Percentiles rank a stretch among this genome's conserved stretches.
These are phyloP conservation scores for Boletus huronensis DNA, from an alignment of 768 basidiomycete species.

Conservation along the genomic window DNA sequence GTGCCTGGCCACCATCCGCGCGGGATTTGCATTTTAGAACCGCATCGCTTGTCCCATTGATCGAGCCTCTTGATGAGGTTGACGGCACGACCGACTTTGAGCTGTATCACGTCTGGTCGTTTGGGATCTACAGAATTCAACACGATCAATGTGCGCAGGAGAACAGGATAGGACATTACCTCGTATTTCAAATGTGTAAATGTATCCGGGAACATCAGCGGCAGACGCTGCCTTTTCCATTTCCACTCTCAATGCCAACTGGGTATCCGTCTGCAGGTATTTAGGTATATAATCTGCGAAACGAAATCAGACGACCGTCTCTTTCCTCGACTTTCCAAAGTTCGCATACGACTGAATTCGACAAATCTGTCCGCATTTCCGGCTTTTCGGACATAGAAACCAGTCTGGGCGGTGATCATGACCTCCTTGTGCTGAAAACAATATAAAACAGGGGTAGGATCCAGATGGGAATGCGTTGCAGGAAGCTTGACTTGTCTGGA, in stretches of 20 bases:
- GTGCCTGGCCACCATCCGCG: slow-evolving; percentile 72
- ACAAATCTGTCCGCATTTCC: slow-evolving; percentile 44
- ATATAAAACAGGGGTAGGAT: slow-evolving; percentile 39
- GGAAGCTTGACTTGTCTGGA: slow-evolving; percentile 52
- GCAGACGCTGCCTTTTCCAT: slow-evolving; percentile 53
- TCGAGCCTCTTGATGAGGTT: slow-evolving; percentile 71
- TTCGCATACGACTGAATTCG: slow-evolving; percentile 49
- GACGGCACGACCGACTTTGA: slow-evolving; percentile 78
- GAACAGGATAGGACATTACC: slow-evolving; percentile 38
- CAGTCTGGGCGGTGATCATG: slow-evolving; percentile 43
- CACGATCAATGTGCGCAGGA: slow-evolving; percentile 4
- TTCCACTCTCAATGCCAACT: slow-evolving; percentile 49
- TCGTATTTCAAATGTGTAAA: slow-evolving; percentile 79
- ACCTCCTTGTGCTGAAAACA: slow-evolving; percentile 65
- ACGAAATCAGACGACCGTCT: slow-evolving; percentile 6
- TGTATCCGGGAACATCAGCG: slow-evolving; percentile 69
- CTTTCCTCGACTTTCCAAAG: neutral
- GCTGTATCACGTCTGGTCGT: slow-evolving; percentile 44
- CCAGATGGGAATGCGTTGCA: slow-evolving; percentile 20
- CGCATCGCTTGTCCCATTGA: slow-evolving; percentile 81
- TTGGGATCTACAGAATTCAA: slow-evolving; percentile 27
- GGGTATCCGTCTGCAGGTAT: slow-evolving; percentile 61
- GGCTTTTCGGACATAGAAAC: slow-evolving; percentile 54
- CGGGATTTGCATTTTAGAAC: slow-evolving; percentile 68
- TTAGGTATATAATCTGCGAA: slow-evolving; percentile 63